Evolutionary conservation across 2,329 filamentous ascomycete species (phyloP), one percentile per base, ranked within the genome.

Genomic region (Magnaporthiopsis poae): DNA sequence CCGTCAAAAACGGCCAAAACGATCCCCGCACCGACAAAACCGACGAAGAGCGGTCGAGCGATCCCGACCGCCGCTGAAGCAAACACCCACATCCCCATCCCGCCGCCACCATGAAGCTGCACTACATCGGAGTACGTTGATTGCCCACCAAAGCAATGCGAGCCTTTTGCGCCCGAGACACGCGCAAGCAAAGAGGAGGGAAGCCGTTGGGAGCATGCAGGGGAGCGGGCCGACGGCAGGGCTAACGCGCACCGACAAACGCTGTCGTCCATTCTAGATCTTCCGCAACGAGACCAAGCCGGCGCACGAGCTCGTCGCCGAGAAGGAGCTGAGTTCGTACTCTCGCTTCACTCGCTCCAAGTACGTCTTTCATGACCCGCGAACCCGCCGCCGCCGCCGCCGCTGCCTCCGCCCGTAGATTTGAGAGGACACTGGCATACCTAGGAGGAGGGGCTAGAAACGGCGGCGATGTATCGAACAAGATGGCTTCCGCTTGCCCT

Each of bases 241-340:
- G 21, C 46, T 56, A 56, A 56, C 46, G 46, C 35, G 66, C 66
- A 3, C 33, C 52, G 46, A 56, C 46, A 25, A 56, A 56, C 46
- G 46, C 13, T n/a, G 7, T 21, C 46, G 46, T 25, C 18, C 68
- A 73, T 7, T 59, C 29, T 60, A 96, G 92, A 86, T 96, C 77
- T 82, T 95, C 75, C 90, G 89, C 80, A 95, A 93, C 79, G 88
- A 90, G 74, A 80, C 79, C 72, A 88, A 90, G 79, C 90, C 91
- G 62, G 86, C 90, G 64, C 80, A 90, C 73, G 91, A 96, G 80
- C 83, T 96, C 69, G 86, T 84, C 76, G 82, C 85, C 72, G 92
- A 91, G 78, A 90, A 88, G 77, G 90, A 96, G 72, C 84, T 96
- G 71, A 88, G 83, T 77, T 86, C 84, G 71, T 95, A 90, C 81